These are phyloP conservation scores for Pseudogymnoascus verrucosus DNA, from an alignment of 2,329 filamentous ascomycete species.

Conservation along the genomic window DNA sequence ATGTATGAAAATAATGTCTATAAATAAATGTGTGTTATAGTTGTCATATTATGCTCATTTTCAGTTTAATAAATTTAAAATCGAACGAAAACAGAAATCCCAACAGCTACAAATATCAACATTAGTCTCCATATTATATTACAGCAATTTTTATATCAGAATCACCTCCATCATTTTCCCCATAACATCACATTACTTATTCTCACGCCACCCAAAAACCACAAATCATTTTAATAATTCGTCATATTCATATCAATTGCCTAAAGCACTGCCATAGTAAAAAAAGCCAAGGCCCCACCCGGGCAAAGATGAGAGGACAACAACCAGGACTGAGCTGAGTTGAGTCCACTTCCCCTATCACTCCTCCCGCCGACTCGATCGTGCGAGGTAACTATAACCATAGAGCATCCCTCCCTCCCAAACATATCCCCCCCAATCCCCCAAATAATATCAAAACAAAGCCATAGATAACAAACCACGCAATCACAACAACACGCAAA, in stretches of 20 bases:
- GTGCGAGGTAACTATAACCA: background rate
- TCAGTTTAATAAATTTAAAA: too few species aligned
- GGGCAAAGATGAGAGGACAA: background rate
- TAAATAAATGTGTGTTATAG: too few species aligned
- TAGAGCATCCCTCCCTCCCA: background rate
- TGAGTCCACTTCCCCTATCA: background rate
- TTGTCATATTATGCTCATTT: background rate
- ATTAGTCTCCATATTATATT: too few species aligned
- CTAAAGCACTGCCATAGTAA: background rate
- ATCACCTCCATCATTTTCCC: too few species aligned
- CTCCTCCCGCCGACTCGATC: background rate
- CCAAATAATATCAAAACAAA: background rate
- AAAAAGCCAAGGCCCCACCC: background rate
- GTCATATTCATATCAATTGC: background rate
- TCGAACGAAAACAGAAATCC: too few species aligned
- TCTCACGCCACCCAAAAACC: background rate
- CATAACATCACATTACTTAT: background rate
- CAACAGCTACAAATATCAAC: too few species aligned
- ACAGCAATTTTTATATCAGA: too few species aligned
- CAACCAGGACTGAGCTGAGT: background rate
- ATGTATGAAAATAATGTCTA: background rate
- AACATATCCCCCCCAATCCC: background rate
- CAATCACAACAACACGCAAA: background rate
- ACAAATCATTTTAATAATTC: background rate
- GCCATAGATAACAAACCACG: background rate